phyloP scores from a whole-genome alignment of 164 flowering plant genomes.

The Santalum album region DNA sequence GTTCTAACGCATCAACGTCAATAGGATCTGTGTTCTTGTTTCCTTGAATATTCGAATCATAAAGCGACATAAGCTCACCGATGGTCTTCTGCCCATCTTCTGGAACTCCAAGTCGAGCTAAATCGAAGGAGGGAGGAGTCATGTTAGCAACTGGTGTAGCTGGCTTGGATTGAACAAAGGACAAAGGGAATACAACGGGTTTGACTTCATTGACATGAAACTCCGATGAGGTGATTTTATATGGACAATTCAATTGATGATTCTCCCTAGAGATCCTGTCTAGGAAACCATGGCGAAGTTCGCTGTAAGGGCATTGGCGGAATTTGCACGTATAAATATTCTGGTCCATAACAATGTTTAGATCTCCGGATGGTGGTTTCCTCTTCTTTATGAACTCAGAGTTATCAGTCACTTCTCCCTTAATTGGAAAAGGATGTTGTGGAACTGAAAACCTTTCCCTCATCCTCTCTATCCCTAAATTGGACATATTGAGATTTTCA shows the following conservation, averaged over 20 bases:
- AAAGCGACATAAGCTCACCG: conserved; percentile 47
- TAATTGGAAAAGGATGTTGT: conserved; percentile 16
- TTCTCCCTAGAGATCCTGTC: conserved; percentile 44
- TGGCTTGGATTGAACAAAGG: conserved; percentile 29
- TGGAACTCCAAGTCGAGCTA: conserved; percentile 45
- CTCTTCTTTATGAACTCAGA: conserved; percentile 39
- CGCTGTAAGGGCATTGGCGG: conserved; percentile 36
- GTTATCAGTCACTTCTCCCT: conserved; percentile 24
- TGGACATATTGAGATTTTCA: conserved; percentile 12
- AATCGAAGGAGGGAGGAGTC: conserved; percentile 18
- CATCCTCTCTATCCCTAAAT: conserved; percentile 11
- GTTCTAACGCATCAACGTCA: conserved; percentile 10
- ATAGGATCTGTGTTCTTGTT: conserved; percentile 20
- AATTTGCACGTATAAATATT: conserved; percentile 39
- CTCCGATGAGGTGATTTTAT: conserved; percentile 12
- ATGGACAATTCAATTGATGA: conserved; percentile 40
- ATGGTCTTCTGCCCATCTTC: conserved; percentile 68
- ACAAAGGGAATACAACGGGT: conserved; percentile 25
- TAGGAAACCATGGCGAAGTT: conserved; percentile 30
- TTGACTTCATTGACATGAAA: conserved; percentile 31
- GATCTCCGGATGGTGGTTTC: conserved; percentile 24
- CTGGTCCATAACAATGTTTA: conserved; percentile 22
- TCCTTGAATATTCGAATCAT: conserved; percentile 42
- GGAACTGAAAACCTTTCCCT: conserved; percentile 14
- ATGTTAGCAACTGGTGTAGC: conserved; percentile 7